phyloP scores from a whole-genome alignment of 129 eudicot genomes.

The Helianthus tuberosus region DNA sequence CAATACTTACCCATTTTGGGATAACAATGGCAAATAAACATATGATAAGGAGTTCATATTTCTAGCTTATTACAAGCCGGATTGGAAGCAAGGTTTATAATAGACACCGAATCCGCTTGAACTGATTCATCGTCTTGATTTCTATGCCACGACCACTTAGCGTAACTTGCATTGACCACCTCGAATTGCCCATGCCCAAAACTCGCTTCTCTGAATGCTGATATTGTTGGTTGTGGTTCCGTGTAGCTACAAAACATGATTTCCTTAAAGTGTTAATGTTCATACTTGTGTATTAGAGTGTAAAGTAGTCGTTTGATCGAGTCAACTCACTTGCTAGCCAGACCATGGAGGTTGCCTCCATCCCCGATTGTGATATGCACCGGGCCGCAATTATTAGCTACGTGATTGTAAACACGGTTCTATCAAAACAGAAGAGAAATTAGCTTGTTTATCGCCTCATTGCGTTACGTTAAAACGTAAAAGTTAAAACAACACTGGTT shows the following conservation, averaged over 20 bases:
- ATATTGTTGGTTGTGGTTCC: constrained; percentile 52
- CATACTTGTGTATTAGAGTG: background rate
- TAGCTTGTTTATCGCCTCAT: background rate
- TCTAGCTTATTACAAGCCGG: constrained; percentile 37
- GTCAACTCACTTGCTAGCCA: constrained; percentile 51
- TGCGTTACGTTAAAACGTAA: background rate
- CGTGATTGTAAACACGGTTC: constrained; percentile 58
- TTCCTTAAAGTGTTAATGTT: background rate
- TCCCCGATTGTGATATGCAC: constrained; percentile 70
- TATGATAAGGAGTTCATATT: constrained; percentile 15
- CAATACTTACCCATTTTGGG: background rate
- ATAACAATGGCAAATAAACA: background rate
- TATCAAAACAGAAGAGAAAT: constrained; percentile 10
- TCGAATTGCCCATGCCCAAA: constrained; percentile 65
- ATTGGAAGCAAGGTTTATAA: constrained; percentile 37
- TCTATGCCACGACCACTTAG: constrained; percentile 75
- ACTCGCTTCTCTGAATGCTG: constrained; percentile 42
- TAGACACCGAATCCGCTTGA: constrained; percentile 46
- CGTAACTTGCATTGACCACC: constrained; percentile 57
- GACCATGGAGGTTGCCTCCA: constrained; percentile 77
- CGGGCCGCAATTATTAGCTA: constrained; percentile 56
- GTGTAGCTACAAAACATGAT: constrained; percentile 41
- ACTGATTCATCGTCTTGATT: constrained; percentile 56
- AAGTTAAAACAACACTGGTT: no score
- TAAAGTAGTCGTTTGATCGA: background rate